Percentiles rank a stretch among this genome's conserved stretches.
Evolutionary conservation across 768 basidiomycete genomes (phyloP).

Genomic region (Cantharellus anzutake): DNA sequence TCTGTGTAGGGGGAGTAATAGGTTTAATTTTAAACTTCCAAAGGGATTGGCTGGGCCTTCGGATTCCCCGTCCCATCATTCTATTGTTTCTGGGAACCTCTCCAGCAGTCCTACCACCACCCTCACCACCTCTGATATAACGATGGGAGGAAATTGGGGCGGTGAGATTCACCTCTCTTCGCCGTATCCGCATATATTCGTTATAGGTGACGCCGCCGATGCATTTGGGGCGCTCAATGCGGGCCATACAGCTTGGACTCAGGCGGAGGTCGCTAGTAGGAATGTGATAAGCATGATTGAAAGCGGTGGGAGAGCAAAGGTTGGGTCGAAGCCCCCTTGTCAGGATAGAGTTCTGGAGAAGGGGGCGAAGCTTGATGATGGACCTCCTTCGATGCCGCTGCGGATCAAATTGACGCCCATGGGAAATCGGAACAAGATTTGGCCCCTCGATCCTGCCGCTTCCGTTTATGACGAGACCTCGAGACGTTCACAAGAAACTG

Average conservation of each 20-base stretch:
- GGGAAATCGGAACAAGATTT: no score
- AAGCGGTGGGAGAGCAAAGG: background rate
- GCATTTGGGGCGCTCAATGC: conserved; percentile 10
- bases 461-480: background rate
- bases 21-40: background rate
- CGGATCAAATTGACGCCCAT: no score
- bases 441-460: background rate
- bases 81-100: no score
- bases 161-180: background rate
- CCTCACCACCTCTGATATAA: no score
- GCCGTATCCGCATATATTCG: conserved; percentile 6
- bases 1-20: background rate
- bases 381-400: no score
- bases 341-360: background rate
- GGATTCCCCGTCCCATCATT: background rate
- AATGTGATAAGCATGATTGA: conserved; percentile 4
- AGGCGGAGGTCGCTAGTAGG: conserved; percentile 6
- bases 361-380: background rate
- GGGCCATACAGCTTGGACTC: conserved; percentile 7
- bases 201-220: conserved; percentile 10
- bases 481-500: background rate
- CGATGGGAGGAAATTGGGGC: no score
- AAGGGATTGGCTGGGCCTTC: background rate
- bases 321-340: background rate
- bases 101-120: no score